Base-by-base conservation (phyloP, 2,329 filamentous ascomycete genomes). In the Pyricularia grisea region DNA sequence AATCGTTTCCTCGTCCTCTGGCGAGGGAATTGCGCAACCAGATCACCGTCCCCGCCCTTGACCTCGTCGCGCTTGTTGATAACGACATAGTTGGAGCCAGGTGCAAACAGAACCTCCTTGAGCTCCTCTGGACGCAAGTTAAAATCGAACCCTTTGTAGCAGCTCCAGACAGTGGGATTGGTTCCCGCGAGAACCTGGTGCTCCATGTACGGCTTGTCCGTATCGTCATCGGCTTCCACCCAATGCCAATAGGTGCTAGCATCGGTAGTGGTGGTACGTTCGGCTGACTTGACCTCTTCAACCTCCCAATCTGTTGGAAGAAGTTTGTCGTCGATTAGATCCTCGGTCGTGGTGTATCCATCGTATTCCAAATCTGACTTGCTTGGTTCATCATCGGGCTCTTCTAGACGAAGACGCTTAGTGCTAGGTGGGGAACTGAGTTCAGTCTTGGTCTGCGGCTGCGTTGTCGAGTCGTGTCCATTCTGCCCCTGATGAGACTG, bases 221-320 rank as follows among this genome's bases (percentile, higher is more conserved):
- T 72, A 23, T 73, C 77, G 7, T 74, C 73, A 33, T 79, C 66
- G 12, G 70, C 74, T 10, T 77, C 77, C 3, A 82, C 72, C 81
- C 82, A 87, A 67, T 84, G 83, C 84, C 84, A 85, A 76, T 87
- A 87, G 73, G 87, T 85, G 14, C 83, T 86, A 5, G 84, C 81
- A 14, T 78, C 73, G 2, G 78, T 75, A 68, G 81, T 82, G 27
- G 81, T 84, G 0, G 84, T 82, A 67, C 82, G 78, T 12, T 77
- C 71, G 17, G 77, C 76, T 2, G 82, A 83, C 76, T 85, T 86
- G 72, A 88, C 80, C 71, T 85, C 83, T 65, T 81, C 77, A 14
- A 88, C 73, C 20, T 83, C 81, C 78, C 82, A 88, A 74, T 88
- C 85, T 11, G 79, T 78, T 14, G 77, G 75, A 28, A 78, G 78